Percentiles rank a stretch among this genome's conserved stretches.
phyloP scores from a whole-genome alignment of 176 grass and related monocot species.

The sorghum (Sorghum bicolor) region Sorghum_bicolor_NCBIv3 NC_012875.2:52983501-52984000 shows the following conservation, averaged over 20 bases:
- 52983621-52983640: not conserved
- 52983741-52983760: not conserved
- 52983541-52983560: not conserved
- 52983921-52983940: too few relatives aligned
- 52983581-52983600: not conserved
- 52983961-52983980: too few relatives aligned
- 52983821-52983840: not conserved
- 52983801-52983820: not conserved
- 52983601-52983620: not conserved
- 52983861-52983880: too few relatives aligned
- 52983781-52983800: not conserved
- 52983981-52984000: too few relatives aligned
- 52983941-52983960: too few relatives aligned
- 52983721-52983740: not conserved
- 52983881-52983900: too few relatives aligned
- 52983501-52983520: not conserved
- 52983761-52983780: not conserved
- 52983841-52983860: not conserved
- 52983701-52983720: not conserved
- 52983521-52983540: not conserved
- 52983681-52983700: too few relatives aligned
- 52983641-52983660: not conserved
- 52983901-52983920: too few relatives aligned
- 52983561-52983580: not conserved
- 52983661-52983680: too few relatives aligned